These are phyloP conservation scores for Sequoiadendron giganteum DNA, from an alignment of 75 land plant species.

Conservation along the genomic window DNA sequence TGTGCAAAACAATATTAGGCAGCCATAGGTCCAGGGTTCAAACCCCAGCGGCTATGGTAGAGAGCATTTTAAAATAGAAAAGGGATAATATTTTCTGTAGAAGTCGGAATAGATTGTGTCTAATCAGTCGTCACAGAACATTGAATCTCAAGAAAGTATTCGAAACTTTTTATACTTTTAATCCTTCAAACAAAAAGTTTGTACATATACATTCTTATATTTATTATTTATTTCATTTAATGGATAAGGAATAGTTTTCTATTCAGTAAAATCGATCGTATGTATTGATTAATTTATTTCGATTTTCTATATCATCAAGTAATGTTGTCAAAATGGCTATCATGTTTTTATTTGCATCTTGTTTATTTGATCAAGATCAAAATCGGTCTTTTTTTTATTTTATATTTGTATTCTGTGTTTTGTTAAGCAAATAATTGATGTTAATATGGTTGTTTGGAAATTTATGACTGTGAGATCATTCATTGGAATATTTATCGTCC, in stretches of 20 bases:
- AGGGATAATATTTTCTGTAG: not conserved
- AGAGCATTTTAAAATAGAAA: not conserved
- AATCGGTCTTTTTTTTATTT: no score
- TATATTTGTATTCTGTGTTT: no score
- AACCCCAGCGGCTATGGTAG: not conserved
- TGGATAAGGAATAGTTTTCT: not conserved
- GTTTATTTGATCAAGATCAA: no score
- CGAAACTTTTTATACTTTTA: not conserved
- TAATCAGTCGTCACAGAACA: not conserved
- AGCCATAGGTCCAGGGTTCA: not conserved
- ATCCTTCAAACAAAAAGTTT: no score
- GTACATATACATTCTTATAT: not conserved
- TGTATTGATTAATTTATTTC: no score
- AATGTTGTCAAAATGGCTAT: no score
- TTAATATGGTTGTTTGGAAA: no score
- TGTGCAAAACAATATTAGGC: not conserved
- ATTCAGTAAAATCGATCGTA: not conserved
- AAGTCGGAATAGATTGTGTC: not conserved
- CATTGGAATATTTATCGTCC: no score
- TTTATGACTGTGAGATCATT: no score
- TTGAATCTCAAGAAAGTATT: not conserved
- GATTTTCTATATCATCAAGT: no score
- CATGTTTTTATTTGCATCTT: no score
- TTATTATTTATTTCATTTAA: not conserved
- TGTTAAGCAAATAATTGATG: no score